Evolutionary conservation across 805 yeast genomes (phyloP).

Genomic region (Millerago galiae): DNA sequence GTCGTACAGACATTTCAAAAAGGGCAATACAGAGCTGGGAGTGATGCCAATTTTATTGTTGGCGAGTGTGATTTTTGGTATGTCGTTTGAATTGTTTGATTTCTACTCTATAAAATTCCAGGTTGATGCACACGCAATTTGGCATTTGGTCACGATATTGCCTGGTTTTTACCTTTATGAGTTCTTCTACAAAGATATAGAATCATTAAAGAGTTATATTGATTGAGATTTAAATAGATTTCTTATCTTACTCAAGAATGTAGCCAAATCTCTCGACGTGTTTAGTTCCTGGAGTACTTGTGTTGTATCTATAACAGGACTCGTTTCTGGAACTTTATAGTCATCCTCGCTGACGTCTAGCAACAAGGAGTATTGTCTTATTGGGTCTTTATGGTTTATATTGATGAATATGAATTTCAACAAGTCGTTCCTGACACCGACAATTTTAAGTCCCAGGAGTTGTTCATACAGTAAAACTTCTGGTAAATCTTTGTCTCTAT

Average conservation of each 20-base stretch:
- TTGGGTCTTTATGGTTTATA: conserved; percentile 37
- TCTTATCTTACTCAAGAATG: conserved; percentile 19
- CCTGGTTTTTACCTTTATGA: conserved; percentile 75
- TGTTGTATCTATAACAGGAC: conserved; percentile 15
- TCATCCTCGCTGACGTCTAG: conserved; percentile 39
- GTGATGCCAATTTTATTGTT: conserved; percentile 48
- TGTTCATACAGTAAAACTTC: conserved; percentile 48
- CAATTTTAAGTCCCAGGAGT: conserved; percentile 48
- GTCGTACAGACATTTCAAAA: conserved; percentile 26
- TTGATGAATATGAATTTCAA: conserved; percentile 44
- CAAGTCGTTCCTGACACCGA: conserved; percentile 40
- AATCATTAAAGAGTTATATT: conserved; percentile 27
- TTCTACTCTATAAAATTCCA: conserved; percentile 67
- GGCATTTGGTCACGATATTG: conserved; percentile 86
- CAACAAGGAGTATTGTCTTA: conserved; percentile 36
- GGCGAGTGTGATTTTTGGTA: conserved; percentile 54
- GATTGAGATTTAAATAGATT: conserved; percentile 14
- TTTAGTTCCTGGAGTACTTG: conserved; percentile 13
- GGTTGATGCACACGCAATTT: conserved; percentile 86
- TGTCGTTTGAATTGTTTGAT: conserved; percentile 88
- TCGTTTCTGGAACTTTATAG: conserved; percentile 38
- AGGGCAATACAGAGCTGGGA: conserved; percentile 20
- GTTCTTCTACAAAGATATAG: conserved; percentile 44
- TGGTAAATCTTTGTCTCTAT: conserved; percentile 41
- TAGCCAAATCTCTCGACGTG: conserved; percentile 15